phyloP scores from a whole-genome alignment of 148 eudicot species.

The Spergularia marina region DNA sequence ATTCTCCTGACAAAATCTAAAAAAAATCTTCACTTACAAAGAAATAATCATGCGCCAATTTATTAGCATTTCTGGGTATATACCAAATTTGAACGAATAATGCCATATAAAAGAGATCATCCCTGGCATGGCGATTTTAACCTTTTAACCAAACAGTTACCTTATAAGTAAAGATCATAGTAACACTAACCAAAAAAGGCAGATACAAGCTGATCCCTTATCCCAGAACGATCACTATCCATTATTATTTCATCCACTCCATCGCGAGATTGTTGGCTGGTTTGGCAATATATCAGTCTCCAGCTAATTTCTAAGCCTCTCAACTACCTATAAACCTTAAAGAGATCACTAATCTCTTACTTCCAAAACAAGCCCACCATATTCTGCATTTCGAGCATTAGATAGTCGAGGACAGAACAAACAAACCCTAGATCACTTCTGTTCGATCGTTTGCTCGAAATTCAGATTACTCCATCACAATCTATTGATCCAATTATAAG shows the following conservation, averaged over 20 bases:
- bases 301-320: not conserved
- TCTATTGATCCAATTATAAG: not conserved
- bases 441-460: conserved; percentile 12
- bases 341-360: not conserved
- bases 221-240: conserved; percentile 12
- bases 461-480: conserved; percentile 9
- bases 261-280: not conserved
- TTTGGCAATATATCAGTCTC: conserved; percentile 12
- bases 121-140: conserved; percentile 5
- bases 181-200: not conserved
- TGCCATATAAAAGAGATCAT: not conserved
- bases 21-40: conserved; percentile 14
- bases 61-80: not conserved
- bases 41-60: conserved; percentile 1
- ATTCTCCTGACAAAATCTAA: conserved; percentile 6
- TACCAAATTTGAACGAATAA: conserved; percentile 11
- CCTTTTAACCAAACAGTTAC: conserved; percentile 7
- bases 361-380: not conserved
- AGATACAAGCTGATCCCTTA: conserved; percentile 9
- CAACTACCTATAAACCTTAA: not conserved
- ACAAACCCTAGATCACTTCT: conserved; percentile 21
- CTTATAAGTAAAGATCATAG: conserved; percentile 4
- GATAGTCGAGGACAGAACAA: not conserved
- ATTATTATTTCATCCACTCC: not conserved
- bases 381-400: not conserved